Conservation (phyloP, 805 yeast species). For the Schizosaccharomyces cryophilus region DNA sequence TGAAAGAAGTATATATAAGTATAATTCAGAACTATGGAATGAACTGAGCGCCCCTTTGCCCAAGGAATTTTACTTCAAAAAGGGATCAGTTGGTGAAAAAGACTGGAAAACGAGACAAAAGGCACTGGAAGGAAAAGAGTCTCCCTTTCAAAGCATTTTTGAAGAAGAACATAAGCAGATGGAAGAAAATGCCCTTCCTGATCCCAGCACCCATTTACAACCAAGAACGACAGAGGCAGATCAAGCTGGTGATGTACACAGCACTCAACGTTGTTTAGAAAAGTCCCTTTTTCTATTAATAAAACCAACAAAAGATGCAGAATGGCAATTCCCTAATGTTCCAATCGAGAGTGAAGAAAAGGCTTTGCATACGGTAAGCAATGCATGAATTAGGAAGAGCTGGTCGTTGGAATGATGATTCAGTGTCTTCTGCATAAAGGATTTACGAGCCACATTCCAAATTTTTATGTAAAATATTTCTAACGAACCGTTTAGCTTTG, state of each 20-base stretch:
- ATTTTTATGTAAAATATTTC: background rate
- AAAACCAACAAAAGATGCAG: conserved; percentile 15
- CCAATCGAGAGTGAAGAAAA: background rate
- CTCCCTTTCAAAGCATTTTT: background rate
- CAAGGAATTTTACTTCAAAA: conserved; percentile 67
- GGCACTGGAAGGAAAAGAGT: background rate
- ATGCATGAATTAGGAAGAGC: background rate
- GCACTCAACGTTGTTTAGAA: conserved; percentile 58
- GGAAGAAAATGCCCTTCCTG: conserved; percentile 22
- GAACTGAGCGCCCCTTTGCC: conserved; percentile 97
- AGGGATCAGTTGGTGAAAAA: conserved; percentile 73
- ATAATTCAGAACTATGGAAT: conserved; percentile 66
- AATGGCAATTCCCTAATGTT: conserved; percentile 48
- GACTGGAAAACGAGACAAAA: conserved; percentile 32
- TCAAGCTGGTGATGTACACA: conserved; percentile 27
- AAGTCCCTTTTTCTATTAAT: conserved; percentile 58
- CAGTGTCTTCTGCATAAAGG: background rate
- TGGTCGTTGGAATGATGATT: no score
- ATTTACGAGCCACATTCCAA: background rate
- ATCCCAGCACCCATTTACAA: conserved; percentile 42
- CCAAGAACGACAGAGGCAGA: conserved; percentile 64
- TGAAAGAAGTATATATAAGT: conserved; percentile 50
- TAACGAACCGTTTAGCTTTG: background rate
- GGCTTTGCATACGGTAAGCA: background rate
- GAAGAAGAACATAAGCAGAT: conserved; percentile 9